Base-by-base conservation (phyloP, 208 protist genomes). In the Crithidia fasciculata region DNA sequence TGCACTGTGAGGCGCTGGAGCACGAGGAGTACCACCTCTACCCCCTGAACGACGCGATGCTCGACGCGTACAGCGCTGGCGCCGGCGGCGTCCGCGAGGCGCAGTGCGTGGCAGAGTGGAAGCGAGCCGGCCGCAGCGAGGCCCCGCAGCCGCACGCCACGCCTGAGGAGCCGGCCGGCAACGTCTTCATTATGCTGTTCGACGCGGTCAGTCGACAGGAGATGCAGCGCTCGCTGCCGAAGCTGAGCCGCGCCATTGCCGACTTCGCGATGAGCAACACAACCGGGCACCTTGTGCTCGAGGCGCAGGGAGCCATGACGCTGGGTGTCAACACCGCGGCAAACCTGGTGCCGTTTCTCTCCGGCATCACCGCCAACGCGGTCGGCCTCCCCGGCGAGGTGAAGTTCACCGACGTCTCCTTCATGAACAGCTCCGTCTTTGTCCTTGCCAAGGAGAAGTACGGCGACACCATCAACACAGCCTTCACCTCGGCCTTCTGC, bases 181-280 rank as follows among this genome's bases (percentile, higher is more conserved):
- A 83, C 52, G 75, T 91, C 41, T 74, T 94, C 13, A 44, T 90
- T 1, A 40, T 94, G 18, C 16, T 91, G 28, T 72, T 94, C 58
- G 89, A 91, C 76, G 67, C 89, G 1, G 77, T 89, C 40, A 91
- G 89, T 55, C 83, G 89, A 18, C 79, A 85, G 55, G 84, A 81
- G 45, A 74, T 88, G n/a, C 39, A 55, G 19, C 85, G 89, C 28
- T 81, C 81, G 49, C 68, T 94, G 56, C 89, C 86, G 5, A 71
- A 73, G 47, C 91, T 94, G 43, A 72, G 64, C 16, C 54, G 50
- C 49, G 90, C 84, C 75, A 12, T 91, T 47, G 76, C 58, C 2
- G 60, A 84, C n/a, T 85, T 93, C 60, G 41, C 15, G 19, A n/a
- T 2, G 58, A 67, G 37, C 59, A 74, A 19, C 43, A 55, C 50